Conservation (phyloP, 495 filamentous ascomycete genomes). For the Hyaloscypha finlandica region DNA sequence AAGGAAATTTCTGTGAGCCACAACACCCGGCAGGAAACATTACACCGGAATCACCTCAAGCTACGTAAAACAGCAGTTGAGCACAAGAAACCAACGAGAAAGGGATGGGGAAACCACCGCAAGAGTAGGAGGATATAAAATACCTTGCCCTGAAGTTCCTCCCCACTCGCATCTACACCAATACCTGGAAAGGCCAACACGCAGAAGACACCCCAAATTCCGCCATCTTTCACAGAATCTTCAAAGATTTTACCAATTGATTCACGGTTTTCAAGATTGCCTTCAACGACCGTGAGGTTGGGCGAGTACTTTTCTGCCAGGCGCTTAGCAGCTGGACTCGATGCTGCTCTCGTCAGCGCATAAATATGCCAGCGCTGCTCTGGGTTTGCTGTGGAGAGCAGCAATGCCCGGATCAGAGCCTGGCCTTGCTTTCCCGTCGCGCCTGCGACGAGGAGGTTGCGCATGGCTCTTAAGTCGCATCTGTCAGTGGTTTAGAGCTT, state of each 20-base stretch:
- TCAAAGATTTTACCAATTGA: constrained; percentile 35
- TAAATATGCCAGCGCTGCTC: constrained; percentile 34
- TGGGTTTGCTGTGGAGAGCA: constrained; percentile 16
- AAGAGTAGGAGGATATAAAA: too few species aligned
- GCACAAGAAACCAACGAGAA: background rate
- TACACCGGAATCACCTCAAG: too few species aligned
- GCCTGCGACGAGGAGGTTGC: constrained; percentile 39
- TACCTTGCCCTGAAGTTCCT: constrained; percentile 36
- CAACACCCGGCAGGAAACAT: too few species aligned
- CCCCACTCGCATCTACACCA: constrained; percentile 28
- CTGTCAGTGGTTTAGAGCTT: background rate
- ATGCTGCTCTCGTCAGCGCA: constrained; percentile 38
- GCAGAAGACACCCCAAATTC: constrained; percentile 41
- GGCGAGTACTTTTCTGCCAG: constrained; percentile 24
- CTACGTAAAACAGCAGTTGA: too few species aligned
- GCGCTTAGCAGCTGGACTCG: constrained; percentile 24
- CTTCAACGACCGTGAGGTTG: constrained; percentile 37
- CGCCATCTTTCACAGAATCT: constrained; percentile 19
- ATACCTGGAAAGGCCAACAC: constrained; percentile 38
- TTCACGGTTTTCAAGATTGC: constrained; percentile 34
- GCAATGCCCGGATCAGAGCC: constrained; percentile 37
- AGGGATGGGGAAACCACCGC: too few species aligned
- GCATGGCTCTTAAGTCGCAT: background rate
- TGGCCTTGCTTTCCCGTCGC: constrained; percentile 46
- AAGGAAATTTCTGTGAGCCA: too few species aligned